These are phyloP conservation scores for Xylona heveae DNA, from an alignment of 495 filamentous ascomycete species.

Conservation along the genomic window DNA sequence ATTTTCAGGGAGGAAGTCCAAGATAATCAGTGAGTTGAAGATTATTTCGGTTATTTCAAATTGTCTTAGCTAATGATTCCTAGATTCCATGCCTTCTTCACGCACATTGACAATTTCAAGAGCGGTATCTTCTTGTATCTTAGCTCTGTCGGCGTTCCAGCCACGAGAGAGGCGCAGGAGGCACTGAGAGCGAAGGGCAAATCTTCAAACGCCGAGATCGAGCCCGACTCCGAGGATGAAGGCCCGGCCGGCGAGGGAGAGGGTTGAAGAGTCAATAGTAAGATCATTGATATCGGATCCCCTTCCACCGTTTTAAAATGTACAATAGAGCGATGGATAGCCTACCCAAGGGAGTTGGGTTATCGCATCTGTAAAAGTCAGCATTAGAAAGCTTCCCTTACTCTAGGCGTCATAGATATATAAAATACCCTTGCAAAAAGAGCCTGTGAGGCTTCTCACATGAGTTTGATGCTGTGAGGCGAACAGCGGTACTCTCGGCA, in stretches of 20 bases:
- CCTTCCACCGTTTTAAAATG: too few relatives aligned
- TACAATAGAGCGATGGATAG: too few relatives aligned
- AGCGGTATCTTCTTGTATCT: conserved; percentile 57
- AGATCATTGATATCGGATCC: too few relatives aligned
- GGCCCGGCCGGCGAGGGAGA: too few relatives aligned
- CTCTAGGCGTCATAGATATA: too few relatives aligned
- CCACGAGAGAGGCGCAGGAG: conserved; percentile 23
- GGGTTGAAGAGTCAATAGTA: neutral
- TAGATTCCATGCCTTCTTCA: conserved; percentile 59
- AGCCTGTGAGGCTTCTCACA: too few relatives aligned
- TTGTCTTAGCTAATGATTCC: conserved; percentile 3
- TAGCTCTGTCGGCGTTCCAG: conserved; percentile 38
- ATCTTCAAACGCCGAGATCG: conserved; percentile 1
- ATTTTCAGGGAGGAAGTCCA: conserved; percentile 81
- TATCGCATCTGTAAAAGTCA: too few relatives aligned
- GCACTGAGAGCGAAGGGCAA: neutral
- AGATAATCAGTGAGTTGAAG: conserved; percentile 39
- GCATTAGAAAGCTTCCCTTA: too few relatives aligned
- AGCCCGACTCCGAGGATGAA: conserved; percentile 4
- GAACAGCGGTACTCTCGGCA: too few relatives aligned
- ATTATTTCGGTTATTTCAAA: neutral
- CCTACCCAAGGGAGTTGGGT: too few relatives aligned
- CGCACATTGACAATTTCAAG: conserved; percentile 60
- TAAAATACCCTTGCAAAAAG: too few relatives aligned
- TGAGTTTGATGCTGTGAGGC: too few relatives aligned